A percentile compares a stretch with the other conserved stretches of the same genome.
phyloP scores from a whole-genome alignment of 2,329 filamentous ascomycete genomes.

The Zymoseptoria tritici region DNA sequence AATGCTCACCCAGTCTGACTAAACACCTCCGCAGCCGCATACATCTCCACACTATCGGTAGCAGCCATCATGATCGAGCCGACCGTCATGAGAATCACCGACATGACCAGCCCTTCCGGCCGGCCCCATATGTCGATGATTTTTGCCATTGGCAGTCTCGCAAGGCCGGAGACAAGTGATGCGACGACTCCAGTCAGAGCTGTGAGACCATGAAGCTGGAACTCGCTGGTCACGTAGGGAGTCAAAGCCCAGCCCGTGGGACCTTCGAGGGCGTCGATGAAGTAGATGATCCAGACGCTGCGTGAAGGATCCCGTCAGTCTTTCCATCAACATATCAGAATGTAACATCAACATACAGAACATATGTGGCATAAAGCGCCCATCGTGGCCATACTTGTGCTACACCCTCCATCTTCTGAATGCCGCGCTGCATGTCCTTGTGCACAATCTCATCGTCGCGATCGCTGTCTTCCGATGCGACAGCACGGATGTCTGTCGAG shows the following conservation, averaged over 20 bases:
- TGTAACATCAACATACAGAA: slow-evolving; percentile 1
- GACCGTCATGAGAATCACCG: slow-evolving; percentile 22
- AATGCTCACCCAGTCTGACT: slow-evolving; percentile 15
- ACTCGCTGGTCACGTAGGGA: slow-evolving; percentile 36
- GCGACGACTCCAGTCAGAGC: slow-evolving; percentile 32
- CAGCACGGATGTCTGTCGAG: slow-evolving; percentile 7
- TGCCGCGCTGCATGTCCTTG: slow-evolving; percentile 12
- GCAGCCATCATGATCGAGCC: slow-evolving; percentile 26
- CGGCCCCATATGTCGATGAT: slow-evolving; percentile 37
- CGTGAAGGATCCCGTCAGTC: neutral
- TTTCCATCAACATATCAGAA: neutral
- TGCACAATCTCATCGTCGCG: slow-evolving; percentile 12
- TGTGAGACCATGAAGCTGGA: slow-evolving; percentile 29
- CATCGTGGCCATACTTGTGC: slow-evolving; percentile 14
- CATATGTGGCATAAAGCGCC: slow-evolving; percentile 10
- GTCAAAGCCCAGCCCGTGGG: slow-evolving; percentile 19
- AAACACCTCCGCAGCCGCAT: slow-evolving; percentile 26
- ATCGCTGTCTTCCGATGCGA: slow-evolving; percentile 10
- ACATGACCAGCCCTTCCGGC: slow-evolving; percentile 33
- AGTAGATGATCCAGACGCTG: slow-evolving; percentile 43
- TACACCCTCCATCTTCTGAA: slow-evolving; percentile 15
- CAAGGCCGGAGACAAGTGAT: slow-evolving; percentile 30
- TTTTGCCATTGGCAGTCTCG: slow-evolving; percentile 34
- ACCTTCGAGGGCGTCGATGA: slow-evolving; percentile 42
- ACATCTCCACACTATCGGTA: slow-evolving; percentile 20